Evolutionary conservation across 2,329 filamentous ascomycete species (phyloP), one percentile per base, ranked within the genome.

Genomic region (Sclerotinia glacialis): DNA sequence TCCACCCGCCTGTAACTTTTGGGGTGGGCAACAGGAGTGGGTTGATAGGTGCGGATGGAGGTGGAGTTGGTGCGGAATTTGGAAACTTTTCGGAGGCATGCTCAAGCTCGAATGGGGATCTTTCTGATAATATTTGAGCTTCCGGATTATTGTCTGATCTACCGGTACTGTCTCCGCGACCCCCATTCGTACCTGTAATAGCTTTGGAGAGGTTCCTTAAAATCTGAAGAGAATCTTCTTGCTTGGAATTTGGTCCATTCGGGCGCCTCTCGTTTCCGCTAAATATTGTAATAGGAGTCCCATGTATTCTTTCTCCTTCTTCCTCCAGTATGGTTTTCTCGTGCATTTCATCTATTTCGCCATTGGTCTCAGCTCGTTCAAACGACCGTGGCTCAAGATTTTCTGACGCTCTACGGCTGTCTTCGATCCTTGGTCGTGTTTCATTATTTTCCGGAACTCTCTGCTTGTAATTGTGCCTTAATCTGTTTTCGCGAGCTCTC

Each of bases 1-100:
- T 71, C 50, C 68, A 76, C 26, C 73, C 74, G 42, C 74, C 74
- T 34, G 71, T 73, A 14, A 76, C 74, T 67, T 67, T 72, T 21
- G 74, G 74, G 28, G 74, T 76, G 49, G 72, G 72, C 56, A 72
- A 65, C 12, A 71, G 64, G 40, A 73, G 60, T n/a, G 54, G 67
- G 23, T 72, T 65, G n/a, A 71, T 65, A 18, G 54, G 54, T n/a
- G 44, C 55, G 34, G 67, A 70, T 52, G 66, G 60, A 31, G 67
- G 65, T n/a, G 69, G 70, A 5, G 56, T 72, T 28, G 67, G 67
- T 28, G 64, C 67, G 26, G 70, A 69, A 31, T 70, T 47, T 26
- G 70, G 71, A 49, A 70, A 68, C 53, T 56, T 69, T 42, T 73
- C 71, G 12, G 73, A 71, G 28, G 70, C 68, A 56, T 76, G 72